Evolutionary conservation across 208 protist species (phyloP).

Genomic region (Acanthamoeba castellanii): DNA sequence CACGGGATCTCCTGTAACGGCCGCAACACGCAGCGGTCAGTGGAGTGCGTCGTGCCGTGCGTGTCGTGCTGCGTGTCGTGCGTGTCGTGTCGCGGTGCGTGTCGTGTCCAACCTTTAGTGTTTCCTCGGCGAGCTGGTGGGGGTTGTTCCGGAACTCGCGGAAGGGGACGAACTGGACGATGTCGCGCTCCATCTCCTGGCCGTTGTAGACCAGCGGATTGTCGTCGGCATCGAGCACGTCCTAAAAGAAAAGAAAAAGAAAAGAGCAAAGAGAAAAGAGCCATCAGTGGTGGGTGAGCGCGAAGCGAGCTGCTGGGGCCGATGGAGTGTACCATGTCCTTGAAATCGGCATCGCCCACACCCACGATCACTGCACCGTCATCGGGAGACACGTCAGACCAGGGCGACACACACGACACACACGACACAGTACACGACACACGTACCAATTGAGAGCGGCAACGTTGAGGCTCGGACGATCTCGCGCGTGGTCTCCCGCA

Average conservation of each 20-base stretch:
- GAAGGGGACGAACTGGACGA: constrained; percentile 87
- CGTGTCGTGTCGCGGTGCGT: neutral
- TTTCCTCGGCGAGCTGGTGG: constrained; percentile 67
- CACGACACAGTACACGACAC: neutral
- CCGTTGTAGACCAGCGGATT: constrained; percentile 75
- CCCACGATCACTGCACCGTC: constrained; percentile 73
- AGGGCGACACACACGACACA: neutral
- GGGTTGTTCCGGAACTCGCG: constrained; percentile 81
- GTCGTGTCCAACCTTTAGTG: constrained; percentile 47
- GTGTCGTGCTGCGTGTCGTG: neutral
- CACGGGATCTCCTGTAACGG: constrained; percentile 70
- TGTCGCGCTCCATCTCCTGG: constrained; percentile 73
- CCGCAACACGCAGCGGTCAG: too few relatives aligned
- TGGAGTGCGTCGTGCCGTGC: too few relatives aligned
- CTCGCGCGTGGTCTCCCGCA: constrained; percentile 67
- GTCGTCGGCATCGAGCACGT: constrained; percentile 80
- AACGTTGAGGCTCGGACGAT: constrained; percentile 74
- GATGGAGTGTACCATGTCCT: constrained; percentile 71
- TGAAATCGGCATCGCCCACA: constrained; percentile 78
- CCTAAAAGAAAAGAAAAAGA: too few relatives aligned
- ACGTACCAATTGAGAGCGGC: constrained; percentile 69
- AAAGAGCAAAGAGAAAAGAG: too few relatives aligned
- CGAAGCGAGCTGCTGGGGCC: neutral
- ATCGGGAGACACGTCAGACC: neutral
- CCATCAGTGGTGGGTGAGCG: too few relatives aligned